Percentiles rank a stretch among this genome's conserved stretches.
Conservation (phyloP, 345 rosid species). For the Gynandropsis gynandra region DNA sequence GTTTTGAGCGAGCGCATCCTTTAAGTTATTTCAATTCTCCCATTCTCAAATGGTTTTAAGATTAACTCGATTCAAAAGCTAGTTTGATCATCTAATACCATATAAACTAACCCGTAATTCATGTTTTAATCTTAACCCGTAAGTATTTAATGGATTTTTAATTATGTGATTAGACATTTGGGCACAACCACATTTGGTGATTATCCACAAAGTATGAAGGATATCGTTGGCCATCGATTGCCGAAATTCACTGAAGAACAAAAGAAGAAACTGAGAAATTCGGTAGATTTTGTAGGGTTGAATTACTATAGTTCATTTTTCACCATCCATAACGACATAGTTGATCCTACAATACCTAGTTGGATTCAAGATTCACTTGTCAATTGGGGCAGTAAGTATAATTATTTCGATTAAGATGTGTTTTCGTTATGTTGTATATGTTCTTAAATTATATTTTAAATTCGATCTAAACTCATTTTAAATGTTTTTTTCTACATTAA, state of each 20-base stretch:
- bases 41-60: no score
- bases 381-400: conserved; percentile 23
- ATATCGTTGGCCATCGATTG: conserved; percentile 33
- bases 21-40: no score
- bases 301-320: conserved; percentile 39
- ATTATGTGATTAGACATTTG: conserved; percentile 23
- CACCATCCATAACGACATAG: conserved; percentile 9
- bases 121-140: no score
- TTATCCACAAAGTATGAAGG: conserved; percentile 36
- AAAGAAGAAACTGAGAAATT: conserved; percentile 28
- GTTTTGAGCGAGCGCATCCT: conserved; percentile 25
- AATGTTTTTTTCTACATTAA: no score
- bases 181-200: conserved; percentile 33
- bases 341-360: conserved; percentile 18
- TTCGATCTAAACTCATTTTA: background rate
- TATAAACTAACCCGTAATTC: no score
- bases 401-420: background rate
- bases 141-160: background rate
- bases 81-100: no score
- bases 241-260: conserved; percentile 31
- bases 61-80: no score
- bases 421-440: no score
- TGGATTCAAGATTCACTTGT: conserved; percentile 30
- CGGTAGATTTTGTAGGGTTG: conserved; percentile 37
- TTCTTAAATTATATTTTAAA: background rate